These are phyloP conservation scores for Auriscalpium orientale DNA, from an alignment of 768 basidiomycete species.

Conservation along the genomic window DNA sequence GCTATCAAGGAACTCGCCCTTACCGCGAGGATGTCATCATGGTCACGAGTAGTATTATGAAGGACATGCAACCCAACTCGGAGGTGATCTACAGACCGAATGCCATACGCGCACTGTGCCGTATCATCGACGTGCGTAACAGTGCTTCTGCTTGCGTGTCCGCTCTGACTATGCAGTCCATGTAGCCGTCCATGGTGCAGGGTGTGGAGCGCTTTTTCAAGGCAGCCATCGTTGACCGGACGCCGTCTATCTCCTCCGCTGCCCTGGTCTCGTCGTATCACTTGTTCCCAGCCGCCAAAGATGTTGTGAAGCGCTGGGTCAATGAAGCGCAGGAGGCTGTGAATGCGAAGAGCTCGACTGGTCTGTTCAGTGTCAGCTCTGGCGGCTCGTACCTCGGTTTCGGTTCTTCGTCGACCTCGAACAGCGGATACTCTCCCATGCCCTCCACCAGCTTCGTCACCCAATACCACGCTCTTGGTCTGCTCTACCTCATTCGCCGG, in stretches of 20 bases:
- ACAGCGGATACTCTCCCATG: constrained; percentile 64
- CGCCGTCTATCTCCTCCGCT: constrained; percentile 90
- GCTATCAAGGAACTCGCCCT: constrained; percentile 96
- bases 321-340: constrained; percentile 98
- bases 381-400: constrained; percentile 69
- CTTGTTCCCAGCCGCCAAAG: constrained; percentile 86
- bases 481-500: constrained; percentile 90
- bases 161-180: neutral
- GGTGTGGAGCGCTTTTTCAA: constrained; percentile 99
- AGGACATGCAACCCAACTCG: constrained; percentile 98
- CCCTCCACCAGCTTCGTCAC: constrained; percentile 88
- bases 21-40: constrained; percentile 98
- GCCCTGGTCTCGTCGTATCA: constrained; percentile 97
- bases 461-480: constrained; percentile 93
- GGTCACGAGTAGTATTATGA: constrained; percentile 99
- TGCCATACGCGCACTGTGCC: constrained; percentile 90
- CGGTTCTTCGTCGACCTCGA: constrained; percentile 39
- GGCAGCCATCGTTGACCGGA: constrained; percentile 95
- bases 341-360: constrained; percentile 72
- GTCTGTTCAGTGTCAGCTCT: constrained; percentile 46
- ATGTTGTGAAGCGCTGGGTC: constrained; percentile 98
- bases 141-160: neutral
- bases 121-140: constrained; percentile 89
- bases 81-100: constrained; percentile 99
- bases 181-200: constrained; percentile 98